phyloP scores from a whole-genome alignment of 2,329 filamentous ascomycete species.

The Aspergillus sp. region DNA sequence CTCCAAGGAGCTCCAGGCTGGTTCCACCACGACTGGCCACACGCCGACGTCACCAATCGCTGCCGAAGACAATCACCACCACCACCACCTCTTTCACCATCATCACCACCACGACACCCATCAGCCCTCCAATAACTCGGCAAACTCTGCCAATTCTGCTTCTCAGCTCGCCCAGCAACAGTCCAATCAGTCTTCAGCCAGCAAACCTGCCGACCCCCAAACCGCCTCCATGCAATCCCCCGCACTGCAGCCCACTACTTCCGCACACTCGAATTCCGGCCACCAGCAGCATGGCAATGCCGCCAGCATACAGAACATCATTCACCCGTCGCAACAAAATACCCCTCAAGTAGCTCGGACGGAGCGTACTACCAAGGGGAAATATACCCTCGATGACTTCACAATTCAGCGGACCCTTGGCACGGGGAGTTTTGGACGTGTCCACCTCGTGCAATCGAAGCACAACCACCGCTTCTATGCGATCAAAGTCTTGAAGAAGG shows the following conservation, averaged over 20 bases:
- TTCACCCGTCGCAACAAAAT: conserved; percentile 65
- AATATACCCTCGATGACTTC: conserved; percentile 94
- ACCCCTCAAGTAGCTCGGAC: conserved; percentile 22
- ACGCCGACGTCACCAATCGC: conserved; percentile 63
- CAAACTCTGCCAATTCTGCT: conserved; percentile 8
- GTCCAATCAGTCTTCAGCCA: conserved; percentile 25
- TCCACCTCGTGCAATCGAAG: conserved; percentile 95
- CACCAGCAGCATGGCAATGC: conserved; percentile 59
- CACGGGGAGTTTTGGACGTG: conserved; percentile 94
- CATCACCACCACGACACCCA: conserved; percentile 34
- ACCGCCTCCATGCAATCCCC: conserved; percentile 44
- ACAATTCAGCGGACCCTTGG: conserved; percentile 87
- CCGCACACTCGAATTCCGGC: conserved; percentile 32
- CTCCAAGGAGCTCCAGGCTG: conserved; percentile 65
- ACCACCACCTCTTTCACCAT: conserved; percentile 32
- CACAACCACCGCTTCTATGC: conserved; percentile 99
- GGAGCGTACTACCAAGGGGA: conserved; percentile 82
- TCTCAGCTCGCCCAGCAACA: conserved; percentile 20
- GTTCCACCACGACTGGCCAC: conserved; percentile 63
- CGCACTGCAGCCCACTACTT: conserved; percentile 38
- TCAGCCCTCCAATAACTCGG: conserved; percentile 21
- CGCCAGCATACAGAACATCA: conserved; percentile 81
- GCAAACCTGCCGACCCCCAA: conserved; percentile 29
- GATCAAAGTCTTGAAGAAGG: conserved; percentile 97
- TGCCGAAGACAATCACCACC: conserved; percentile 31